phyloP scores from a whole-genome alignment of 352 stramenopile species.

The Pythium dissimile region DNA sequence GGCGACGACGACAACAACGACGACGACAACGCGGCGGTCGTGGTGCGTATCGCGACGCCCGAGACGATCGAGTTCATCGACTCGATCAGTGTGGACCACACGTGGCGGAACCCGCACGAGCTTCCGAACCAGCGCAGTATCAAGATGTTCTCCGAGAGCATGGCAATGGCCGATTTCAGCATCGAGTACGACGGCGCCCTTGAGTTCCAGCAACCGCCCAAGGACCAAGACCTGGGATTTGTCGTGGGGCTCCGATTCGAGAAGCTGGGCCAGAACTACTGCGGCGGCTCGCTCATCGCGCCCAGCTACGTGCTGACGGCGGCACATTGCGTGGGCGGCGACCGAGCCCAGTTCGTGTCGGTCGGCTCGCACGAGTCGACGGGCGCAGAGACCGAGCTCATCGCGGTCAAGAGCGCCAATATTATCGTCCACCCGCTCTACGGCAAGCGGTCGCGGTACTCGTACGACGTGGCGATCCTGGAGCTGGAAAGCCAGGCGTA shows the following conservation, averaged over 20 bases:
- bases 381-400: conserved; percentile 29
- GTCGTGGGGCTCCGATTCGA: conserved; percentile 33
- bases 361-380: conserved; percentile 29
- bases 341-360: conserved; percentile 28
- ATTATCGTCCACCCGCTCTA: conserved; percentile 32
- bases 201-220: conserved; percentile 18
- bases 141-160: background rate
- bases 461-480: conserved; percentile 38
- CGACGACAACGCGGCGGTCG: conserved; percentile 12
- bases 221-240: conserved; percentile 24
- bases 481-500: conserved; percentile 34
- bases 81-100: conserved; percentile 18
- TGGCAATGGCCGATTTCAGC: background rate
- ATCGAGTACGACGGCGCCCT: conserved; percentile 18
- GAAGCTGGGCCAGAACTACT: conserved; percentile 34
- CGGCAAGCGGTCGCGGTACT: conserved; percentile 26
- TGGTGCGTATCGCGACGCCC: conserved; percentile 19
- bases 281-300: conserved; percentile 41
- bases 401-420: conserved; percentile 27
- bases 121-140: conserved; percentile 1
- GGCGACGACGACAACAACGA: conserved; percentile 17
- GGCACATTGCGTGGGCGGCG: conserved; percentile 31
- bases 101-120: conserved; percentile 16
- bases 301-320: conserved; percentile 43
- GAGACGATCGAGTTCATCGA: conserved; percentile 25